Evolutionary conservation across 495 filamentous ascomycete species (phyloP), one percentile per base, ranked within the genome.

Genomic region (Xylaria flabelliformis): DNA sequence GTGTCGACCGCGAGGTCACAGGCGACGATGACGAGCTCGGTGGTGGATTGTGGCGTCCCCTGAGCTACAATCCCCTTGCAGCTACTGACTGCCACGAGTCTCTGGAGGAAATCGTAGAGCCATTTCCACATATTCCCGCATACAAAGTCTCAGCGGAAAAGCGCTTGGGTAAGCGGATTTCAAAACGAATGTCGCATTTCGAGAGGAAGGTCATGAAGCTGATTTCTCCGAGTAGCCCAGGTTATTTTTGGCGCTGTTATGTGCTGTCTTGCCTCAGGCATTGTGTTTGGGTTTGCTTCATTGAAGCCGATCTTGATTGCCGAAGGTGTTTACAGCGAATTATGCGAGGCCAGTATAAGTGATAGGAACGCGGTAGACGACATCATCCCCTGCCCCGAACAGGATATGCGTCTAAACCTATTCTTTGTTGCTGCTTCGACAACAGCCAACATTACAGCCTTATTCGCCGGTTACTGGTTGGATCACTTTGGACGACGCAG

Each of bases 281-380:
- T 92, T 65, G 90, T 93, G 5, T 94, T 93, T 78, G 91, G 91
- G 7, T 94, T 91, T 79, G 91, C 91, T 3, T 91, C 91, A 6
- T 81, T 94, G 61, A 94, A 93, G 74, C 91, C 91, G 0, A 85
- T 93, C 2, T 77, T 93, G 39, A 84, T 93, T 39, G 80, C 84
- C 13, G 89, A 92, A 77, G 88, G 88, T 0, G 90, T 93, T 7
- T 93, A 93, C 76, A 81, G 84, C 29, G 81, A 90, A 32, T 75
- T 81, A 32, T 93, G 91, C 73, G 84, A 83, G 0, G 71, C 79
- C 5, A 75, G 86, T 12, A 85, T 85, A 71, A 70, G 83, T 71
- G 75, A 81, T 13, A 75, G 83, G 5, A 77, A 79, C 5, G 76
- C 15, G 0, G 32, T n/a, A 32, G 26, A 48, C n/a, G 17, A 21